phyloP scores from a whole-genome alignment of 163 green algal species.

The Prototheca cutis region DNA sequence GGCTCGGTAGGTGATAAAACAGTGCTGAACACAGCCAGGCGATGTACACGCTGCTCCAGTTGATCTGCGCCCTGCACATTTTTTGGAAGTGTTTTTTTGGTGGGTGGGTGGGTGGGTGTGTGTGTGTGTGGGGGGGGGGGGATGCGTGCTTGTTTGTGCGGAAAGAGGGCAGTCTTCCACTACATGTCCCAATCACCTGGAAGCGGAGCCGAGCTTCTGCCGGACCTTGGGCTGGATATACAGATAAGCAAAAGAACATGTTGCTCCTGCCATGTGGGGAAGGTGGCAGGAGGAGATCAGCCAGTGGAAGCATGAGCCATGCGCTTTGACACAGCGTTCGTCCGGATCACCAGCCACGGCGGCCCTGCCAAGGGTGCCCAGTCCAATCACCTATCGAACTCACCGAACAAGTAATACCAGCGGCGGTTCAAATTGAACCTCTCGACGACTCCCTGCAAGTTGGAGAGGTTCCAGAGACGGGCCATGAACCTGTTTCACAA shows the following conservation, averaged over 20 bases:
- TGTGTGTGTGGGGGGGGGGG: no score
- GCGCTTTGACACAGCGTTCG: no score
- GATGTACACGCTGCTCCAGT: conserved; percentile 68
- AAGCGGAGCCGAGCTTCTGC: conserved; percentile 50
- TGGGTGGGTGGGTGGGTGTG: no score
- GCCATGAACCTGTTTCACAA: no score
- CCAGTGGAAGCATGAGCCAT: no score
- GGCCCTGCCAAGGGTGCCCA: no score
- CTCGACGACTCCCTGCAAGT: conserved; percentile 12
- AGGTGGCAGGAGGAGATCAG: no score
- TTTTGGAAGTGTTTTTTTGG: no score
- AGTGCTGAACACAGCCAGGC: conserved; percentile 62
- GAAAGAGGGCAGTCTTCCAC: no score
- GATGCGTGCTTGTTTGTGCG: neutral
- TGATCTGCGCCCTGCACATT: conserved; percentile 55
- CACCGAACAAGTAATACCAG: conserved; percentile 69
- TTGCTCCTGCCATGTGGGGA: conserved; percentile 44
- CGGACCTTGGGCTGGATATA: conserved; percentile 66
- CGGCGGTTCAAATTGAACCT: conserved; percentile 52
- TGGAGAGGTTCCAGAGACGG: no score
- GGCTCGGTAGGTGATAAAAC: conserved; percentile 69
- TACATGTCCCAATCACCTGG: conserved; percentile 41
- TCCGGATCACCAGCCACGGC: no score
- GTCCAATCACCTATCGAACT: neutral
- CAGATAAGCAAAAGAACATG: conserved; percentile 59